Percentiles rank a stretch among this genome's conserved stretches.
These are phyloP conservation scores for Aureobasidium sp. DNA, from an alignment of 2,329 filamentous ascomycete species.

Conservation along the genomic window DNA sequence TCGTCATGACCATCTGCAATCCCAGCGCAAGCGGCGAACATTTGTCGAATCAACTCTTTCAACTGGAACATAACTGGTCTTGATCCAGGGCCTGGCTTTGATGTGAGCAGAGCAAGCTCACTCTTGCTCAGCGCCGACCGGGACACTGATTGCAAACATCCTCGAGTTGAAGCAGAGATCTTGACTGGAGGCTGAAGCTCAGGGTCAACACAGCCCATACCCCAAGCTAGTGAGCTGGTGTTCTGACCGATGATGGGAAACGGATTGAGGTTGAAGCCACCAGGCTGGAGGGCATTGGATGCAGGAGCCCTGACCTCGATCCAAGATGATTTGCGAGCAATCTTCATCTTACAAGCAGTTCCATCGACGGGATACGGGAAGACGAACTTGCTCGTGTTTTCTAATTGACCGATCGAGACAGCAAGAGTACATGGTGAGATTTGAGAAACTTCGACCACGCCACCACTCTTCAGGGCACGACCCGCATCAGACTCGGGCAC, in stretches of 20 bases:
- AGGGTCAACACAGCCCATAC: background rate
- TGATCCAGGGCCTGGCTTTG: too few species aligned
- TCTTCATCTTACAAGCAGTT: slow-evolving; percentile 17
- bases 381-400: background rate
- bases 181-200: slow-evolving; percentile 1
- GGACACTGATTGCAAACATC: too few species aligned
- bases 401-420: too few species aligned
- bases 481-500: background rate
- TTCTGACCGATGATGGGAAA: slow-evolving; percentile 18
- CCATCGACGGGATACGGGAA: slow-evolving; percentile 19
- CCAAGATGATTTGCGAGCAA: slow-evolving; percentile 26
- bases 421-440: background rate
- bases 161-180: too few species aligned
- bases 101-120: too few species aligned
- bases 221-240: background rate
- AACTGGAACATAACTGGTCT: too few species aligned
- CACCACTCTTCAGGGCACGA: background rate
- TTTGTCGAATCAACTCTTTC: too few species aligned
- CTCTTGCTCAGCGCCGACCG: too few species aligned
- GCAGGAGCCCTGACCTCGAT: slow-evolving; percentile 23
- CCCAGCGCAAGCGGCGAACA: too few species aligned
- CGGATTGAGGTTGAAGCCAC: slow-evolving; percentile 18
- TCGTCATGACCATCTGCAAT: too few species aligned
- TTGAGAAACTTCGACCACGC: background rate
- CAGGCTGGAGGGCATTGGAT: slow-evolving; percentile 11